Conservation (phyloP, 441 rosid species). For the Macaranga tanarius region DNA sequence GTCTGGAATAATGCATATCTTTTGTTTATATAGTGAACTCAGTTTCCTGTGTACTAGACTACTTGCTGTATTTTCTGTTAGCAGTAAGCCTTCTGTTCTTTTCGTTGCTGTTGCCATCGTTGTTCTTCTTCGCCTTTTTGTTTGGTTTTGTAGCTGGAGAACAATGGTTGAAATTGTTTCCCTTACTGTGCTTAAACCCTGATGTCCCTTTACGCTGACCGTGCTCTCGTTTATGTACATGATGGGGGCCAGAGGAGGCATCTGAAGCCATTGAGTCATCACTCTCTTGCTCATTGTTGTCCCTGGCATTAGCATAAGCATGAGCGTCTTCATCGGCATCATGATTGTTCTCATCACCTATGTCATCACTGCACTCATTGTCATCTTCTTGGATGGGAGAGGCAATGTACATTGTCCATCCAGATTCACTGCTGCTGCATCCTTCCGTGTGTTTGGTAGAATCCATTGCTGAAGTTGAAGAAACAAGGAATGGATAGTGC, state of each 20-base stretch:
- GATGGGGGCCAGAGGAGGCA: slow-evolving; percentile 74
- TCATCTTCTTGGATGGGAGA: slow-evolving; percentile 69
- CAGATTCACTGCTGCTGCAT: slow-evolving; percentile 92
- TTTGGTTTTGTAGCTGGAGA: slow-evolving; percentile 35
- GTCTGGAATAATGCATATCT: slow-evolving; percentile 7
- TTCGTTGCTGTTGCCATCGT: slow-evolving; percentile 27
- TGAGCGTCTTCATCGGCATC: slow-evolving; percentile 8
- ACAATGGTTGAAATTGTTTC: slow-evolving; percentile 25
- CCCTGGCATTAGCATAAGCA: slow-evolving; percentile 19
- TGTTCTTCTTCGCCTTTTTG: slow-evolving; percentile 44
- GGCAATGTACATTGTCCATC: slow-evolving; percentile 81
- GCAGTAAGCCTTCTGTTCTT: slow-evolving; percentile 19
- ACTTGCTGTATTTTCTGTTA: slow-evolving; percentile 30
- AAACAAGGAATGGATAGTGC: too few relatives aligned
- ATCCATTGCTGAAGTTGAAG: slow-evolving; percentile 37
- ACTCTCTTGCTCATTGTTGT: slow-evolving; percentile 42
- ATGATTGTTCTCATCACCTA: slow-evolving; percentile 25
- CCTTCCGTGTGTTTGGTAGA: slow-evolving; percentile 50
- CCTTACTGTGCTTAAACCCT: slow-evolving; percentile 26
- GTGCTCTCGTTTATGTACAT: slow-evolving; percentile 22
- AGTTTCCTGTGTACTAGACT: slow-evolving; percentile 12
- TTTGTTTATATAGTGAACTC: neutral
- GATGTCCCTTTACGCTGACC: slow-evolving; percentile 12
- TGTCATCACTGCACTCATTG: slow-evolving; percentile 35
- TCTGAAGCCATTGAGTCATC: slow-evolving; percentile 92